A percentile compares a stretch with the other conserved stretches of the same genome.
Conservation (phyloP, 2,329 filamentous ascomycete species). For the Aureobasidium zeae region DNA sequence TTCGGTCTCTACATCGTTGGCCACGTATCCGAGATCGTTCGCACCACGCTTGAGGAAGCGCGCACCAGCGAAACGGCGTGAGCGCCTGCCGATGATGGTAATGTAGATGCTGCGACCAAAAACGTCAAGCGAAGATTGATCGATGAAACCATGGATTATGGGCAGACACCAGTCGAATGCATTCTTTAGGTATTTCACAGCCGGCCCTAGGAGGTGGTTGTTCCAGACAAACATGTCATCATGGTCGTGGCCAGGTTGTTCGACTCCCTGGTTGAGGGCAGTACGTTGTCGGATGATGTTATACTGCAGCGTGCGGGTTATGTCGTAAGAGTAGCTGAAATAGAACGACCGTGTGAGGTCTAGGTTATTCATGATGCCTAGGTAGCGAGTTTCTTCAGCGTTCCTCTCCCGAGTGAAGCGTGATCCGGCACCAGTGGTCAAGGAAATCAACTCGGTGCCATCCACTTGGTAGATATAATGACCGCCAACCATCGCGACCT, state of each 20-base stretch:
- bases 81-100: constrained; percentile 85
- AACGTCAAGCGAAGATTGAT: constrained; percentile 65
- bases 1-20: constrained; percentile 97
- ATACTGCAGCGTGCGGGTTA: constrained; percentile 82
- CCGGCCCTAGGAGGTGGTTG: constrained; percentile 73
- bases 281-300: constrained; percentile 78
- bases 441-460: constrained; percentile 79
- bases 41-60: constrained; percentile 89
- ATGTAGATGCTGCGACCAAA: constrained; percentile 87
- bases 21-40: constrained; percentile 91
- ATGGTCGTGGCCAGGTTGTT: constrained; percentile 52
- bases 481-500: constrained; percentile 90
- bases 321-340: constrained; percentile 96
- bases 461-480: constrained; percentile 96
- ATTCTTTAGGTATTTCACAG: constrained; percentile 58
- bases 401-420: constrained; percentile 73
- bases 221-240: constrained; percentile 99
- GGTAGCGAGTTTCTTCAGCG: constrained; percentile 79
- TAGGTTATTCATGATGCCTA: constrained; percentile 80
- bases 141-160: constrained; percentile 91
- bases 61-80: constrained; percentile 86
- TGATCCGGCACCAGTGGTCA: constrained; percentile 60
- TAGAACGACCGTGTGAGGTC: constrained; percentile 90
- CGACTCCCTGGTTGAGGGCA: constrained; percentile 55
- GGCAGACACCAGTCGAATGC: constrained; percentile 94